Evolutionary conservation across 345 rosid genomes (phyloP).

Genomic region (Rhodamnia argentea): DNA sequence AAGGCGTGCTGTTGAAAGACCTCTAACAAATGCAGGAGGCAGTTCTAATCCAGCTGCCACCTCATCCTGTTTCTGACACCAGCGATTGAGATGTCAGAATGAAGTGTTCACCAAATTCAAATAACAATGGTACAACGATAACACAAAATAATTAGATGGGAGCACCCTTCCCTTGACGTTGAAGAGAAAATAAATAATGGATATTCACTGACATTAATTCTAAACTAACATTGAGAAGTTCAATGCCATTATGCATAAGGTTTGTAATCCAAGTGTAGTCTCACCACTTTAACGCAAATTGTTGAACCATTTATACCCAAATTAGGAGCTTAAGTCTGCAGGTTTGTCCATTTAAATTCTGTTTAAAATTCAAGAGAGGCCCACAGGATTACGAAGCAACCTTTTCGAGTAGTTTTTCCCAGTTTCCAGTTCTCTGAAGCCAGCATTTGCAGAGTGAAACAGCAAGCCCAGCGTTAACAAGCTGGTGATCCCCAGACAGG

Average conservation of each 20-base stretch:
- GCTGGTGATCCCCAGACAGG: conserved; percentile 81
- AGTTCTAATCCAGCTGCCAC: conserved; percentile 29
- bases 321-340: not conserved
- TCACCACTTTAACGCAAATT: not conserved
- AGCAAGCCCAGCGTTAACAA: conserved; percentile 82
- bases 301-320: not conserved
- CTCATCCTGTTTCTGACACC: conserved; percentile 22
- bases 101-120: not conserved
- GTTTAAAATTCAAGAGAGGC: not conserved
- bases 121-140: not conserved
- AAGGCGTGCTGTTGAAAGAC: conserved; percentile 72
- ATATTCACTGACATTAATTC: not conserved
- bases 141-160: not conserved
- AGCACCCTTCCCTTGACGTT: not conserved
- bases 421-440: conserved; percentile 72
- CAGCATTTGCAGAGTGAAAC: conserved; percentile 72
- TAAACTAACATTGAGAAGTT: not conserved
- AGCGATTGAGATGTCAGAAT: conserved; percentile 2
- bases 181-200: not conserved
- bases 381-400: conserved; percentile 16
- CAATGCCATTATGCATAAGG: not conserved
- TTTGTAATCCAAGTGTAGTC: not conserved
- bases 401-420: conserved; percentile 39
- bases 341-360: not conserved
- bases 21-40: conserved; percentile 56